A percentile compares a stretch with the other conserved stretches of the same genome.
Evolutionary conservation across 495 filamentous ascomycete species (phyloP).

Genomic region (Delitschia confertaspora): DNA sequence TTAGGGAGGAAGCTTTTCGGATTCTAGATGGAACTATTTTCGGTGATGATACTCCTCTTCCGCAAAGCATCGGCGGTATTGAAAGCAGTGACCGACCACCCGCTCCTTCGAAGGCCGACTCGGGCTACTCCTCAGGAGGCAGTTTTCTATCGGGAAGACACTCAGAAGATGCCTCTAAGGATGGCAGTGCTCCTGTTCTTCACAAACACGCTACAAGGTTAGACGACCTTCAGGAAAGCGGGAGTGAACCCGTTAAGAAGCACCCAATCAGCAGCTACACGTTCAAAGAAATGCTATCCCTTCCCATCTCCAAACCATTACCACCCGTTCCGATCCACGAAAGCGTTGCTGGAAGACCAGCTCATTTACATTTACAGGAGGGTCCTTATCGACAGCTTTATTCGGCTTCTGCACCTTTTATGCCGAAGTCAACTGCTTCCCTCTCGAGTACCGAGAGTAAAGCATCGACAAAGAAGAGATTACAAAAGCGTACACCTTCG

Average conservation of each 20-base stretch:
- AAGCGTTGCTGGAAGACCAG: neutral
- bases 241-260: constrained; percentile 22
- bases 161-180: constrained; percentile 1
- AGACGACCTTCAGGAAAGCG: constrained; percentile 20
- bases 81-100: constrained; percentile 6
- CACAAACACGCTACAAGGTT: constrained; percentile 5
- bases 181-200: constrained; percentile 6
- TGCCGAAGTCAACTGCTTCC: constrained; percentile 12
- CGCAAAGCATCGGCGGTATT: neutral
- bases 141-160: constrained; percentile 15
- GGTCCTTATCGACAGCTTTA: neutral
- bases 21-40: constrained; percentile 27
- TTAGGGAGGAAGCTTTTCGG: constrained; percentile 21
- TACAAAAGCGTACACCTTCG: constrained; percentile 32
- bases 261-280: constrained; percentile 29
- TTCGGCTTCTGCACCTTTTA: constrained; percentile 5
- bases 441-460: constrained; percentile 9
- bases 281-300: constrained; percentile 27
- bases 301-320: constrained; percentile 12
- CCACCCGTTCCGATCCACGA: constrained; percentile 13
- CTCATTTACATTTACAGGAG: neutral
- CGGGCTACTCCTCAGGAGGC: constrained; percentile 26
- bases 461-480: constrained; percentile 18
- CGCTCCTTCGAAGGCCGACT: constrained; percentile 22
- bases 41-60: neutral